A percentile compares a stretch with the other conserved stretches of the same genome.
phyloP scores from a whole-genome alignment of 2,329 filamentous ascomycete species.

The Diaporthe caulivora region DNA sequence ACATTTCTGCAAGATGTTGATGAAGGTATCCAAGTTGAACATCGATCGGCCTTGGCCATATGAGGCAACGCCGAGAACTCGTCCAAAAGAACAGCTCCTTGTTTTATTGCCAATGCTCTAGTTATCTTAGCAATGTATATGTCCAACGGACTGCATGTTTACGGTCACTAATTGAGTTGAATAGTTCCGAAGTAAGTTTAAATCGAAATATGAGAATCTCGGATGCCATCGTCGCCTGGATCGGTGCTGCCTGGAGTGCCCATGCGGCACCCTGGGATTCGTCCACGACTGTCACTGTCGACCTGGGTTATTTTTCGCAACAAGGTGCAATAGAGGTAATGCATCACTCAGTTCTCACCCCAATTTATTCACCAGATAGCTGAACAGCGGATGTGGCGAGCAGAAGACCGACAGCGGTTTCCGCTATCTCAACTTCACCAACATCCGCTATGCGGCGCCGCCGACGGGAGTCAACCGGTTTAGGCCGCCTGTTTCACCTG shows the following conservation, averaged over 20 bases:
- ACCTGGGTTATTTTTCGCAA: neutral
- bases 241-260: neutral
- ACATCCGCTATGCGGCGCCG: neutral
- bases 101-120: neutral
- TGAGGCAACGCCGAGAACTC: neutral
- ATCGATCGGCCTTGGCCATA: neutral
- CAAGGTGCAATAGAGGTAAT: neutral
- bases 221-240: neutral
- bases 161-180: neutral
- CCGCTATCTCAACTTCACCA: neutral
- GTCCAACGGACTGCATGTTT: neutral
- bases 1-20: neutral
- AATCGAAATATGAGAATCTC: neutral
- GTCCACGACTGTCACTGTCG: neutral
- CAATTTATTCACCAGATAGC: neutral
- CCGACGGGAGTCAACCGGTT: neutral
- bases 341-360: neutral
- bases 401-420: neutral
- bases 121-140: neutral
- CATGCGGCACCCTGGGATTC: neutral
- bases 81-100: neutral
- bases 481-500: neutral
- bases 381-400: neutral
- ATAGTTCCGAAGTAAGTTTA: neutral
- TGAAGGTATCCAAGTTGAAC: neutral